Conservation (phyloP, 1,284 basidiomycete genomes). For the Cutaneotrichosporon dermatis region DNA sequence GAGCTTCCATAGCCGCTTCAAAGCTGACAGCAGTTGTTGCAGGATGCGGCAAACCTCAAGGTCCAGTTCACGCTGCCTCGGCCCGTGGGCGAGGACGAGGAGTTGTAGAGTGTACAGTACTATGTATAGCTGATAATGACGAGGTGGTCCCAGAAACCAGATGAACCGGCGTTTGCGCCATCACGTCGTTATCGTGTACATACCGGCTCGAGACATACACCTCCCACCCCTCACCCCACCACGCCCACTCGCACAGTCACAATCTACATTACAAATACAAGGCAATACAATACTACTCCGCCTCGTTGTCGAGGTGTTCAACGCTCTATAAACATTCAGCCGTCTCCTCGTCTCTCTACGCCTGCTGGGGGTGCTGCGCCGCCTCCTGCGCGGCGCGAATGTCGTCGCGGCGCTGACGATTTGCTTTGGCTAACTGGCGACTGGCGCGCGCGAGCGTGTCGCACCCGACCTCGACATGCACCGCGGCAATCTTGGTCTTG, state of each 20-base stretch:
- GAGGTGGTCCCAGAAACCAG: too few relatives aligned
- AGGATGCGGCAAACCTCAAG: slow-evolving; percentile 42
- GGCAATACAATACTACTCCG: too few relatives aligned
- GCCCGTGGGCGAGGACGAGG: slow-evolving; percentile 24
- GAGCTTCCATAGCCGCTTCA: neutral
- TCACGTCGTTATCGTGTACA: neutral
- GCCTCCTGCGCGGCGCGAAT: neutral
- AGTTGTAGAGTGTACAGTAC: slow-evolving; percentile 3
- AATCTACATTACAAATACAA: too few relatives aligned
- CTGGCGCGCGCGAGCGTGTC: slow-evolving; percentile 17
- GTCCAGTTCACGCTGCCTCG: slow-evolving; percentile 34
- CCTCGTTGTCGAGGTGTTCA: too few relatives aligned
- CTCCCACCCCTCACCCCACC: too few relatives aligned
- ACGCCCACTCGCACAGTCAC: too few relatives aligned
- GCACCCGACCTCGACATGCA: slow-evolving; percentile 14
- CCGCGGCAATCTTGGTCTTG: neutral
- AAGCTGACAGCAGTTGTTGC: slow-evolving; percentile 28
- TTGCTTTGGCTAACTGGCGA: slow-evolving; percentile 22
- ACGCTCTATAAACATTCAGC: too few relatives aligned
- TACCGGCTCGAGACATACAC: too few relatives aligned
- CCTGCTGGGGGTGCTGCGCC: neutral
- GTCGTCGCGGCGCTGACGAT: slow-evolving; percentile 12
- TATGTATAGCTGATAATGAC: neutral
- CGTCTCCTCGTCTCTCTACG: too few relatives aligned
- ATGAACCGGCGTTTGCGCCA: too few relatives aligned